Evolutionary conservation across 1,284 basidiomycete species (phyloP).

Genomic region (Boletus semigastroideus): DNA sequence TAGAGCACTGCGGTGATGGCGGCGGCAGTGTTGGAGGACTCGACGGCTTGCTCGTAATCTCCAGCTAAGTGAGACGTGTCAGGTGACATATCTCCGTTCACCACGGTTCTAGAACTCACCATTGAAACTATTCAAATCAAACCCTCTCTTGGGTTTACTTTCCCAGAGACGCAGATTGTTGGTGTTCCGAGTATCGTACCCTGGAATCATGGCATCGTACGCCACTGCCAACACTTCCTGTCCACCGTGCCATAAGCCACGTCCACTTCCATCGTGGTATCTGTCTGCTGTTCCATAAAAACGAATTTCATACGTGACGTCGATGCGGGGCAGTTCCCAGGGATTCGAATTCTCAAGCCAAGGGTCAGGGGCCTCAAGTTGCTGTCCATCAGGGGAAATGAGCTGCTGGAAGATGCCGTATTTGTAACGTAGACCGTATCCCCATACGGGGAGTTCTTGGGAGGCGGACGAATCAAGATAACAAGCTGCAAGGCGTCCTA

Average conservation of each 20-base stretch:
- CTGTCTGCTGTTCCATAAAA: conserved; percentile 85
- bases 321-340: conserved; percentile 86
- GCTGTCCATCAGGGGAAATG: conserved; percentile 79
- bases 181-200: conserved; percentile 74
- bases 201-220: conserved; percentile 90
- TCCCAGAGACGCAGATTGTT: conserved; percentile 83
- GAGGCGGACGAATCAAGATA: conserved; percentile 86
- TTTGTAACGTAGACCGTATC: conserved; percentile 85
- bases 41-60: conserved; percentile 85
- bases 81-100: background rate
- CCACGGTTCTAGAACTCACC: conserved; percentile 42
- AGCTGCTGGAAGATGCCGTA: conserved; percentile 96
- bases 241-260: conserved; percentile 81
- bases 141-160: conserved; percentile 86
- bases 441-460: conserved; percentile 83
- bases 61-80: conserved; percentile 53
- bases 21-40: conserved; percentile 82
- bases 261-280: conserved; percentile 56
- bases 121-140: conserved; percentile 92
- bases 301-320: conserved; percentile 78
- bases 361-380: conserved; percentile 90
- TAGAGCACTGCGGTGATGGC: conserved; percentile 91
- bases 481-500: conserved; percentile 91
- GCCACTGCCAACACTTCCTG: conserved; percentile 90
- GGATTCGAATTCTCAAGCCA: conserved; percentile 88